Base-by-base conservation (phyloP, 2,329 filamentous ascomycete species). In the Microsporum audouinii region DNA sequence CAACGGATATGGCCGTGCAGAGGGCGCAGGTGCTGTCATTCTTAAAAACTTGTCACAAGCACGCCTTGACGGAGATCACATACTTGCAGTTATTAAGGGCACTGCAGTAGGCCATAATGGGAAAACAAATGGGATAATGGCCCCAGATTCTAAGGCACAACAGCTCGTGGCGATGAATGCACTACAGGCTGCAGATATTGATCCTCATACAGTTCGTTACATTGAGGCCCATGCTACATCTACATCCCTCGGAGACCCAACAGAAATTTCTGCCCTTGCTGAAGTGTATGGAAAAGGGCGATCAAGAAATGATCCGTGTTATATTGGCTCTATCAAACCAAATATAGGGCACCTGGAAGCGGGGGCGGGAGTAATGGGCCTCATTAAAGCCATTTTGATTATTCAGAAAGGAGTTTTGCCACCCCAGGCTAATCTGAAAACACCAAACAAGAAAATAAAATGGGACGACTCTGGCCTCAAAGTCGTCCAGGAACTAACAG, bases 191-290 rank as follows among this genome's bases (percentile, higher is more conserved):
- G 67, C 71, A 23, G 65, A 63, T 2, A 60, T 73, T 1, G 62
- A 70, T 5, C 69, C 73, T 5, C 79, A 83, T 51, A 85, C 89
- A 65, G 81, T 91, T 60, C 83, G 83, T 72, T 91, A 91, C 69
- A 83, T 91, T 6, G 88, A 91, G 74, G 88, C 91, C 84, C 88
- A 92, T 72, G 88, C 87, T 17, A 92, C 75, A 0, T 75, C 75
- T 3, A 78, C 75, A 0, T 61, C 65, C 3, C 68, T 69, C 10
- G 74, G 72, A 17, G 68, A 70, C 59, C 80, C 56, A 23, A 53
- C 27, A 5, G 60, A 62, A 36, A 31, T 55, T 31, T 8, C 33
- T 5, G 33, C 29, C 12, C n/a, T 61, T 12, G 29, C 27, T 14
- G 8, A 49, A 8, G 58, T 56, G 4, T 60, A 61, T 23, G 31